These are phyloP conservation scores for Ophiocordyceps camponoti-floridani DNA, from an alignment of 2,329 filamentous ascomycete species.

Conservation along the genomic window DNA sequence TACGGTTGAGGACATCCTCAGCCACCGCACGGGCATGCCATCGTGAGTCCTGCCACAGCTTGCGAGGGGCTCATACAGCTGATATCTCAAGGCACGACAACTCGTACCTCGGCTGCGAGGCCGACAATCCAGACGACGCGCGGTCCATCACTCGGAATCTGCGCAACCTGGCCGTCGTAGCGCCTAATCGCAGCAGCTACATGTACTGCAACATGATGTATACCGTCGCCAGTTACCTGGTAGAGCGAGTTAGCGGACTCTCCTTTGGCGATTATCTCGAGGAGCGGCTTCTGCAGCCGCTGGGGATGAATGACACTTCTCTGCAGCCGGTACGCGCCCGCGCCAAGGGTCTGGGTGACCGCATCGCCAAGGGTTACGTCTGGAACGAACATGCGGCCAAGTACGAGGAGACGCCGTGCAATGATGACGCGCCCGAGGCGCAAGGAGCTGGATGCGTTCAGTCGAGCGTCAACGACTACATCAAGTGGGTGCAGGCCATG, in stretches of 20 bases:
- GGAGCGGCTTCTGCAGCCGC: conserved; percentile 1
- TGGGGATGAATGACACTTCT: conserved; percentile 5
- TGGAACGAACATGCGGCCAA: conserved; percentile 4
- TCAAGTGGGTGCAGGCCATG: conserved; percentile 11
- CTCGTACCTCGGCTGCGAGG: conserved; percentile 6
- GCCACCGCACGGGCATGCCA: conserved; percentile 10
- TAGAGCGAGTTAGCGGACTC: conserved; percentile 5
- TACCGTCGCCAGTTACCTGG: conserved; percentile 8
- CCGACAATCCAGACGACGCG: conserved; percentile 6
- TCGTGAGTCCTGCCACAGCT: conserved; percentile 2
- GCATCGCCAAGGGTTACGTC: conserved; percentile 6
- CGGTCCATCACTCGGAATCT: conserved; percentile 10
- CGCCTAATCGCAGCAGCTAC: conserved; percentile 7
- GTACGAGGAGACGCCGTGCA: conserved; percentile 1
- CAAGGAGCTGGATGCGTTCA: conserved; percentile 13
- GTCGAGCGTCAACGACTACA: conserved; percentile 10
- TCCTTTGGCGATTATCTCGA: conserved; percentile 8
- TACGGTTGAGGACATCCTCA: conserved; percentile 9
- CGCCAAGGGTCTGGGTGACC: conserved; percentile 5
- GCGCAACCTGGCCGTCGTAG: conserved; percentile 8
- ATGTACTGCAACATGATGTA: conserved; percentile 13
- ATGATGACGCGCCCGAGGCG: conserved; percentile 7
- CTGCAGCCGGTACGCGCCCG: conserved; percentile 7
- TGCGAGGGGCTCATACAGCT: neutral
- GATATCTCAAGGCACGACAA: conserved; percentile 7